Conservation (phyloP, 1,139 yeast species). For the Yamadazyma diddensiae region DNA sequence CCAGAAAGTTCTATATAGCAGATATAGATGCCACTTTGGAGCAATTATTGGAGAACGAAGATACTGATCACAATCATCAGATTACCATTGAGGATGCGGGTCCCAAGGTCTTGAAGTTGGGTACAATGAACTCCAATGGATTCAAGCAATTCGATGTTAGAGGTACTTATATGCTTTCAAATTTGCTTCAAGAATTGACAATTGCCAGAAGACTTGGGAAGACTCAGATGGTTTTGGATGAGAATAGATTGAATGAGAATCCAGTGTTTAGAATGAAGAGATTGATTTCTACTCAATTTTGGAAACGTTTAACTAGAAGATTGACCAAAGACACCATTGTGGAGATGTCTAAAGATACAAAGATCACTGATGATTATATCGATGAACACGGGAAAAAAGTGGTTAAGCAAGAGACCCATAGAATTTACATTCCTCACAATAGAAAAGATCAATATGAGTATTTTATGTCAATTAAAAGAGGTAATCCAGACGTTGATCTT, state of each 20-base stretch:
- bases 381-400: constrained; percentile 32
- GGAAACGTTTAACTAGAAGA: constrained; percentile 76
- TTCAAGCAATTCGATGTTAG: constrained; percentile 68
- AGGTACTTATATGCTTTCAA: constrained; percentile 90
- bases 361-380: constrained; percentile 57
- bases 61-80: constrained; percentile 82
- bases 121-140: constrained; percentile 84
- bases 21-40: constrained; percentile 74
- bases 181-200: constrained; percentile 83
- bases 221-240: constrained; percentile 74
- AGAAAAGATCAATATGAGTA: constrained; percentile 74
- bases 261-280: constrained; percentile 80
- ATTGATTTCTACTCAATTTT: constrained; percentile 72
- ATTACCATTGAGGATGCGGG: constrained; percentile 92
- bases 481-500: constrained; percentile 56
- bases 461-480: constrained; percentile 52
- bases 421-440: constrained; percentile 74
- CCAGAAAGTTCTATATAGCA: constrained; percentile 64
- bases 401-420: constrained; percentile 46
- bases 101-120: constrained; percentile 81
- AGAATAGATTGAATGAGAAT: constrained; percentile 79
- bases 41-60: constrained; percentile 72
- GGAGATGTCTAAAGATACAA: constrained; percentile 79
- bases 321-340: constrained; percentile 60
- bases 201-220: constrained; percentile 82